phyloP scores from a whole-genome alignment of 768 basidiomycete genomes.

The Grammothele lineata region DNA sequence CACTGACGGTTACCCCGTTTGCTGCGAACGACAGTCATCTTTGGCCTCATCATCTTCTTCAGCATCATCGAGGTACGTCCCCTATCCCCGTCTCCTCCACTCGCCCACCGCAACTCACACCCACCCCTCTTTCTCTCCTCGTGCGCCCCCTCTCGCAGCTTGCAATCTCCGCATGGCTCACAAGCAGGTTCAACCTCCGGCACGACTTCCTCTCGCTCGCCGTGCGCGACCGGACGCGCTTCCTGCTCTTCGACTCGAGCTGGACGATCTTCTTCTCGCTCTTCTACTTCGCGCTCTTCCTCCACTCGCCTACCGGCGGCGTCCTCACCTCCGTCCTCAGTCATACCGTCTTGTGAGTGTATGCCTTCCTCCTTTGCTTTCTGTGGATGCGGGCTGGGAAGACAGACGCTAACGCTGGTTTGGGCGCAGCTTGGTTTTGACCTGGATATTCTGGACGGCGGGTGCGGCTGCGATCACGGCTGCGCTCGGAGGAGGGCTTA shows the following conservation, averaged over 20 bases:
- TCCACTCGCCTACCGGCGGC: conserved; percentile 41
- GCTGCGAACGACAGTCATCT: too few species aligned
- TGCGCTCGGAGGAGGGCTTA: conserved; percentile 61
- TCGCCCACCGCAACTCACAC: background rate
- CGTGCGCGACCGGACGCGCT: conserved; percentile 61
- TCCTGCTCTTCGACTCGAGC: conserved; percentile 63
- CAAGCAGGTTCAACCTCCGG: conserved; percentile 52
- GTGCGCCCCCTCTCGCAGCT: conserved; percentile 39
- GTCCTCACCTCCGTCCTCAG: conserved; percentile 57
- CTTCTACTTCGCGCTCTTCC: conserved; percentile 52
- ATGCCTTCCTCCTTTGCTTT: background rate
- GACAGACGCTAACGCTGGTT: too few species aligned
- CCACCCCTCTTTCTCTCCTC: background rate
- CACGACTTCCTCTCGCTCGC: conserved; percentile 45
- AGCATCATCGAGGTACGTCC: conserved; percentile 57
- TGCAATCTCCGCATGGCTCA: conserved; percentile 69
- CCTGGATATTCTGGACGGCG: conserved; percentile 78
- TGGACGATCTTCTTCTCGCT: conserved; percentile 63
- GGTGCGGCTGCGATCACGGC: conserved; percentile 69
- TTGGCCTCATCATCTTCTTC: conserved; percentile 54
- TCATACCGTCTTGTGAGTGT: conserved; percentile 62
- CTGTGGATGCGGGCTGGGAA: too few species aligned
- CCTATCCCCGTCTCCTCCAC: background rate
- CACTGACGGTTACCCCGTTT: too few species aligned
- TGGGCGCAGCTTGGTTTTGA: conserved; percentile 54